Conservation (phyloP, 345 rosid species). For the Salix caprea region DNA sequence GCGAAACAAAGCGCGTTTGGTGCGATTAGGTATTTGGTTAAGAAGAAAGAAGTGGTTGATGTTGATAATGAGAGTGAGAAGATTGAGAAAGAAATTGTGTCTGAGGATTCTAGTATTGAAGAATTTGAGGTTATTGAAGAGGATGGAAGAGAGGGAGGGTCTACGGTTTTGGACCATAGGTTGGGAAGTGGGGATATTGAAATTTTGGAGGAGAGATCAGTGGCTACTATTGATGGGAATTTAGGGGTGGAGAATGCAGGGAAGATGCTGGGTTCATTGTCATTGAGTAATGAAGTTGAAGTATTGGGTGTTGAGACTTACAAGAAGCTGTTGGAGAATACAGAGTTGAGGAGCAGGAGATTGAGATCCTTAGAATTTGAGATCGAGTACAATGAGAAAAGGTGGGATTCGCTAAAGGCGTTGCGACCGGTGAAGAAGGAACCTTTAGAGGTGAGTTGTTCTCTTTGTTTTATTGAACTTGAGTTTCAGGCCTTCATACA, state of each 20-base stretch:
- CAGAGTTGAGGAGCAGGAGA: slow-evolving; percentile 43
- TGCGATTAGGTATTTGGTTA: slow-evolving; percentile 31
- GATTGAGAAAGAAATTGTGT: slow-evolving; percentile 21
- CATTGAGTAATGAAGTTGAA: slow-evolving; percentile 32
- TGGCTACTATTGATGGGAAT: slow-evolving; percentile 38
- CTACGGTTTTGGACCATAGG: slow-evolving; percentile 20
- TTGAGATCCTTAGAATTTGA: slow-evolving; percentile 48
- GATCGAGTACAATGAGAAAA: slow-evolving; percentile 54
- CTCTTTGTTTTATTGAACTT: slow-evolving; percentile 6
- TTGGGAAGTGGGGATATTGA: slow-evolving; percentile 13
- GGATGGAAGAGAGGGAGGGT: slow-evolving; percentile 28
- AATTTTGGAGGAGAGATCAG: slow-evolving; percentile 39
- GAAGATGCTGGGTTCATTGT: slow-evolving; percentile 38
- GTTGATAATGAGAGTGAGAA: slow-evolving; percentile 35
- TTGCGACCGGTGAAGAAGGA: slow-evolving; percentile 46
- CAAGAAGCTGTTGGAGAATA: slow-evolving; percentile 53
- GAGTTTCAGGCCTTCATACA: not conserved
- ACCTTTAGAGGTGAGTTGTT: slow-evolving; percentile 28
- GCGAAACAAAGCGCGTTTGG: slow-evolving; percentile 44
- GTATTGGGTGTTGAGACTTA: slow-evolving; percentile 47
- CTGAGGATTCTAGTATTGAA: slow-evolving; percentile 55
- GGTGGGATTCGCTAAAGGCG: slow-evolving; percentile 27
- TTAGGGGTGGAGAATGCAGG: slow-evolving; percentile 40
- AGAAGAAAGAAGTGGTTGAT: slow-evolving; percentile 41
- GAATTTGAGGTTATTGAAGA: slow-evolving; percentile 40